These are phyloP conservation scores for Yarrowia deformans DNA, from an alignment of 805 yeast species.

Conservation along the genomic window DNA sequence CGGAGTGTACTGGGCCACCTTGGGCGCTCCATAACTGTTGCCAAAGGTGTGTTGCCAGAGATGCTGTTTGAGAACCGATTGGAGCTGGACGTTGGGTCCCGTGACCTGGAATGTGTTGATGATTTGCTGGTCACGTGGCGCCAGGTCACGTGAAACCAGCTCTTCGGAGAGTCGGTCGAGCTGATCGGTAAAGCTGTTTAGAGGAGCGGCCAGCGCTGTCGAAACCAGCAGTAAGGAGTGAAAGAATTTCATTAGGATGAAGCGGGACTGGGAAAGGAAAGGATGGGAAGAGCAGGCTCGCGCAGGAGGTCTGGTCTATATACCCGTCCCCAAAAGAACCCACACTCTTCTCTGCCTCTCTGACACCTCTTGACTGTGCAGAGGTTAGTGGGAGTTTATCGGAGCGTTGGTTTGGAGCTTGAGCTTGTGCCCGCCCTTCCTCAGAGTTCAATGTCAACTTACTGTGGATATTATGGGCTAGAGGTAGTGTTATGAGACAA, in stretches of 20 bases:
- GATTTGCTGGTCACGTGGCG: conserved; percentile 30
- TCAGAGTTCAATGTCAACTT: too few species aligned
- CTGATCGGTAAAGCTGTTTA: too few species aligned
- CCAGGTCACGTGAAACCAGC: not conserved
- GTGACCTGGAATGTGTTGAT: conserved; percentile 32
- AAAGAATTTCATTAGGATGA: not conserved
- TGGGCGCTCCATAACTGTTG: conserved; percentile 51
- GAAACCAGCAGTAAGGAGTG: conserved; percentile 7
- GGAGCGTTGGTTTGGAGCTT: conserved; percentile 13
- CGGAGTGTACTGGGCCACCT: conserved; percentile 48
- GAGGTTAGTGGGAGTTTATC: conserved; percentile 29
- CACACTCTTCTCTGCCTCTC: too few species aligned
- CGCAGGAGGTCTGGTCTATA: not conserved
- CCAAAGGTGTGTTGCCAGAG: conserved; percentile 45
- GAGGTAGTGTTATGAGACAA: too few species aligned
- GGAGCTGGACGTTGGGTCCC: conserved; percentile 20
- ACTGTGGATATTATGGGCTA: not conserved
- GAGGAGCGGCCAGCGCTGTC: conserved; percentile 35
- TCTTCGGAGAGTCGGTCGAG: too few species aligned
- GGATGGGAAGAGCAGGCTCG: too few species aligned
- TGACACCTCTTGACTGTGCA: conserved; percentile 20
- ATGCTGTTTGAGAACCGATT: conserved; percentile 9
- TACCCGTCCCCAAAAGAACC: not conserved
- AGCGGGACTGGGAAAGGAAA: too few species aligned
- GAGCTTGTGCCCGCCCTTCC: not conserved